phyloP scores from a whole-genome alignment of 768 basidiomycete genomes.

The Pleurotus sapidus region DNA sequence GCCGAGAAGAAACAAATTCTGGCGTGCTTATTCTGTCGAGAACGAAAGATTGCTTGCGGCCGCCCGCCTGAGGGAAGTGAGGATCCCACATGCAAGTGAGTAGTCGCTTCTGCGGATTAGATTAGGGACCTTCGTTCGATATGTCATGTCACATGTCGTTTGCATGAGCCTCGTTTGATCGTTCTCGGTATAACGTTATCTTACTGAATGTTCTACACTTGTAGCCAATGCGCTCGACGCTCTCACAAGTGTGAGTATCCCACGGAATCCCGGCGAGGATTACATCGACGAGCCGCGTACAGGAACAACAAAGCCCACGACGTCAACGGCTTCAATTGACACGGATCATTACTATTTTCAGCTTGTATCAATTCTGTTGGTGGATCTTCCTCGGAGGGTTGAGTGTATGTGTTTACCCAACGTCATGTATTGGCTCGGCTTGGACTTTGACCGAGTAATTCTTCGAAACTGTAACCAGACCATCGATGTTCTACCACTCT shows the following conservation, averaged over 20 bases:
- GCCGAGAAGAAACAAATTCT: constrained; percentile 23
- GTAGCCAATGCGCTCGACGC: constrained; percentile 43
- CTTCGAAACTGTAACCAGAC: no score
- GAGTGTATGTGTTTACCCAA: no score
- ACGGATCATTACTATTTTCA: no score
- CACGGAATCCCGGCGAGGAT: constrained; percentile 29
- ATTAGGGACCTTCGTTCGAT: no score
- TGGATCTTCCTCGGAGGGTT: no score
- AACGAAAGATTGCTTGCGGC: constrained; percentile 40
- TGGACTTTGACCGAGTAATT: no score
- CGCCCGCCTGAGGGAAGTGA: constrained; percentile 31
- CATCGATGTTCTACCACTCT: no score
- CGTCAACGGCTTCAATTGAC: background rate
- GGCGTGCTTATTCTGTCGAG: constrained; percentile 38
- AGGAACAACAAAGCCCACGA: constrained; percentile 1
- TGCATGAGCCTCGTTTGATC: background rate
- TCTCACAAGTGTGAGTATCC: constrained; percentile 51
- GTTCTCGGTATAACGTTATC: background rate
- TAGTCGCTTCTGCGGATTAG: background rate
- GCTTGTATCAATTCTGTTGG: no score
- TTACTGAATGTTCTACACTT: background rate
- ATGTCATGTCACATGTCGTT: background rate
- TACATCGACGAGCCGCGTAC: constrained; percentile 11
- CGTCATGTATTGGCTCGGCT: no score
- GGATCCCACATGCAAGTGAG: constrained; percentile 51